These are phyloP conservation scores for Punctularia strigosozonata DNA, from an alignment of 768 basidiomycete genomes.

Conservation along the genomic window DNA sequence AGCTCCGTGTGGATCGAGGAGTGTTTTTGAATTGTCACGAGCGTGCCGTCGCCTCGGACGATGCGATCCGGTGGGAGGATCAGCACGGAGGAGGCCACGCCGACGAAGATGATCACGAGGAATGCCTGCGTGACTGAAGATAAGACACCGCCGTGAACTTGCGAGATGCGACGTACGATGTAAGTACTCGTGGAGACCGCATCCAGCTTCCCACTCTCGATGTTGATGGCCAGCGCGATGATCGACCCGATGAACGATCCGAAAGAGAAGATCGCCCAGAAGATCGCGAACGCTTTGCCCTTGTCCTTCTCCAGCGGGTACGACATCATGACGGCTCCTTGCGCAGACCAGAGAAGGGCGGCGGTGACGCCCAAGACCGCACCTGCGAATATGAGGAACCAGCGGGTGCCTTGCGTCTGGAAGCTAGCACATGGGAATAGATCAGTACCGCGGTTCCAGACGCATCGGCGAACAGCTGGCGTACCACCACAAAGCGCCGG, in stretches of 20 bases:
- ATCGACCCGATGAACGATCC: constrained; percentile 71
- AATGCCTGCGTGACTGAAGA: constrained; percentile 24
- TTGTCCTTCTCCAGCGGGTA: constrained; percentile 77
- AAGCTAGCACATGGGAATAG: constrained; percentile 13
- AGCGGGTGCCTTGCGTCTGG: constrained; percentile 24
- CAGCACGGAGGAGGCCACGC: constrained; percentile 50
- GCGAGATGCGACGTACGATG: constrained; percentile 16
- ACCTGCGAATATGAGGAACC: constrained; percentile 63
- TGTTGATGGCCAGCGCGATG: constrained; percentile 64
- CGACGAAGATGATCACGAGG: constrained; percentile 58
- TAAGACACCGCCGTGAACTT: not conserved
- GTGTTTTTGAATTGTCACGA: constrained; percentile 46
- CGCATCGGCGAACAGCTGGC: not conserved
- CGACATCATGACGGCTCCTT: constrained; percentile 73
- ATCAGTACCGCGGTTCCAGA: constrained; percentile 1
- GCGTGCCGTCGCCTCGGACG: constrained; percentile 65
- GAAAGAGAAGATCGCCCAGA: constrained; percentile 79
- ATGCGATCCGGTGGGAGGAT: constrained; percentile 68
- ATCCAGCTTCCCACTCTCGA: constrained; percentile 24
- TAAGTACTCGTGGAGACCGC: constrained; percentile 28
- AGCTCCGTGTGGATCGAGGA: constrained; percentile 78
- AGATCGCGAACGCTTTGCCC: constrained; percentile 65
- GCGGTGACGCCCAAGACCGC: constrained; percentile 66
- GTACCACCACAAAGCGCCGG: constrained; percentile 49
- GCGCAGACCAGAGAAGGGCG: constrained; percentile 69